These are phyloP conservation scores for Alternaria sp. DNA, from an alignment of 2,329 filamentous ascomycete species.

Conservation along the genomic window DNA sequence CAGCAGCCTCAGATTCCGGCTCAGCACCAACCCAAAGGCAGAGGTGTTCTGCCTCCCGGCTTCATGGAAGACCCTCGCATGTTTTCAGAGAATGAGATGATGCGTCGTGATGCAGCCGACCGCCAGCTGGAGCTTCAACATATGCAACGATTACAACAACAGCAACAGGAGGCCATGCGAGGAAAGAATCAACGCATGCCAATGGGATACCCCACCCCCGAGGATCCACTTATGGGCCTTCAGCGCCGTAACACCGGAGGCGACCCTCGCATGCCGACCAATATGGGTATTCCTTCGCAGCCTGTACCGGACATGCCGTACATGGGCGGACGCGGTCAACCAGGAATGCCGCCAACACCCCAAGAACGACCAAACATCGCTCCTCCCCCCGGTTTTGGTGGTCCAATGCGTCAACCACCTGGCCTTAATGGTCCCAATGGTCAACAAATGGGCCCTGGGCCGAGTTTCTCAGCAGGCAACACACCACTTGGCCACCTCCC, in stretches of 20 bases:
- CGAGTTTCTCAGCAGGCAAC: constrained; percentile 49
- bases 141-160: constrained; percentile 41
- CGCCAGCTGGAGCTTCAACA: constrained; percentile 43
- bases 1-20: constrained; percentile 45
- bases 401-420: constrained; percentile 49
- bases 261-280: constrained; percentile 49
- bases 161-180: constrained; percentile 45
- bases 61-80: constrained; percentile 50
- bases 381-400: constrained; percentile 49
- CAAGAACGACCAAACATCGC: constrained; percentile 49
- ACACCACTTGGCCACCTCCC: constrained; percentile 51
- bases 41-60: constrained; percentile 48
- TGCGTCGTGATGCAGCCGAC: constrained; percentile 43
- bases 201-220: constrained; percentile 44
- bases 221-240: constrained; percentile 45
- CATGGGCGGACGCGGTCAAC: constrained; percentile 45
- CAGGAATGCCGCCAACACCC: constrained; percentile 48
- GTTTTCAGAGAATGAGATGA: constrained; percentile 44
- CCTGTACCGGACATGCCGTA: constrained; percentile 47
- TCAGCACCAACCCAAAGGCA: constrained; percentile 44
- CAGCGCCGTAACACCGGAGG: constrained; percentile 51
- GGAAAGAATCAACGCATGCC: constrained; percentile 43
- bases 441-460: constrained; percentile 45
- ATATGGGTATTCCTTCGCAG: constrained; percentile 55
- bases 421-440: constrained; percentile 41